Evolutionary conservation across 306 rosid genomes (phyloP).

Genomic region (Casuarina cunninghamiana): DNA sequence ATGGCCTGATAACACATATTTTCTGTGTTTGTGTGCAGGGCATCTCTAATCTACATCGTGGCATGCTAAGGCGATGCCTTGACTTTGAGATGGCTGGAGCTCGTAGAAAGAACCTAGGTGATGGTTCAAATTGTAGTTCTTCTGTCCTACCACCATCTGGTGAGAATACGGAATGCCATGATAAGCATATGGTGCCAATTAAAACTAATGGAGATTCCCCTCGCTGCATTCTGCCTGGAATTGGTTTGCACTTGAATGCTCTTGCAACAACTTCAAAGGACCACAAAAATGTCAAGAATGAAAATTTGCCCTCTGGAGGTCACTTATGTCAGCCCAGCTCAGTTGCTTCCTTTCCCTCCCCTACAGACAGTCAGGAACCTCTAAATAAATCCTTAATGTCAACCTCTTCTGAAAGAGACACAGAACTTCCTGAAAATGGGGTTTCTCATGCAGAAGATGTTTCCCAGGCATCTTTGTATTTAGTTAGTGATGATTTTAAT

Average conservation of each 20-base stretch:
- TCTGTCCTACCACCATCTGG: constrained; percentile 36
- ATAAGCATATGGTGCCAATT: constrained; percentile 44
- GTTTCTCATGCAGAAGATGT: constrained; percentile 60
- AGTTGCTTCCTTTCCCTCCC: constrained; percentile 40
- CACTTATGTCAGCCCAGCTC: constrained; percentile 44
- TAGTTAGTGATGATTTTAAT: constrained; percentile 57
- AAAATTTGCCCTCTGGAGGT: constrained; percentile 46
- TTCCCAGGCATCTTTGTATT: constrained; percentile 43
- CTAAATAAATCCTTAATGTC: constrained; percentile 33
- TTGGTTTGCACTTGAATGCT: constrained; percentile 81
- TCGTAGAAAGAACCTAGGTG: constrained; percentile 48
- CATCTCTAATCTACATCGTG: constrained; percentile 54
- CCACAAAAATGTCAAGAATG: constrained; percentile 35
- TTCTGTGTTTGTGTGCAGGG: constrained; percentile 45
- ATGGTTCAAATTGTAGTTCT: constrained; percentile 48
- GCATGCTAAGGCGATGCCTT: constrained; percentile 79
- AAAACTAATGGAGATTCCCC: constrained; percentile 47
- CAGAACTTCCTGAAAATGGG: constrained; percentile 43
- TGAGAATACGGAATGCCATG: constrained; percentile 39
- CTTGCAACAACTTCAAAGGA: constrained; percentile 57
- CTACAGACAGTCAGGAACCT: constrained; percentile 47
- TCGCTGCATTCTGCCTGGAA: constrained; percentile 62
- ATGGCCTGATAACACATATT: constrained; percentile 2
- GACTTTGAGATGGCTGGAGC: constrained; percentile 74
- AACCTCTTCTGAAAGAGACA: constrained; percentile 49